Percentiles rank a stretch among this genome's conserved stretches.
Evolutionary conservation across 108 stramenopile genomes (phyloP).

Genomic region (Aurantiochytrium sp.): DNA sequence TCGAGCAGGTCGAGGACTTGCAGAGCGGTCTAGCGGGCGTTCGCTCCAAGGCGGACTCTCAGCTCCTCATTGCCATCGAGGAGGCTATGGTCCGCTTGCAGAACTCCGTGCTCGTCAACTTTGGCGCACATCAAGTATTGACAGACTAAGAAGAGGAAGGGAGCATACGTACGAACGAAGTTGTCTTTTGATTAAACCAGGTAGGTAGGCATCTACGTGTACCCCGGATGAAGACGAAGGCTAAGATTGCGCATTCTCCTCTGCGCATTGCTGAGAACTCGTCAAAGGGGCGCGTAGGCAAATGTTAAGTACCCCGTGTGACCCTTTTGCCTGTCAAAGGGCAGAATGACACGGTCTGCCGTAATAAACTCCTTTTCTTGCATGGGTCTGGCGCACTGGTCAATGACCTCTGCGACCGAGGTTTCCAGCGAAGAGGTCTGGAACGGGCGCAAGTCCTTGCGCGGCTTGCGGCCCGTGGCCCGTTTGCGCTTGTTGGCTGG

Average conservation of each 20-base stretch:
- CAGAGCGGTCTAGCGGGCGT: not conserved
- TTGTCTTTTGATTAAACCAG: no score
- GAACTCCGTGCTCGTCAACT: conserved; percentile 41
- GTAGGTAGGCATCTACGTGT: no score
- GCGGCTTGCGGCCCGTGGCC: not conserved
- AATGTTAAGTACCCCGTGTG: conserved; percentile 25
- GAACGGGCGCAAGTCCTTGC: not conserved
- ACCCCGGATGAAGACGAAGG: no score
- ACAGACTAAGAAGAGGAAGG: no score
- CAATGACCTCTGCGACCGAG: not conserved
- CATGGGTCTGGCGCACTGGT: not conserved
- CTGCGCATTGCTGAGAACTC: no score
- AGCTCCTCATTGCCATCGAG: conserved; percentile 47
- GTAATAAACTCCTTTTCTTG: not conserved
- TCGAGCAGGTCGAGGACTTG: not conserved
- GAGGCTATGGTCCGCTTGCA: conserved; percentile 43
- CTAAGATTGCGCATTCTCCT: no score
- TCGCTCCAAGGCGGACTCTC: conserved; percentile 37
- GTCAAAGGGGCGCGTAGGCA: conserved; percentile 19
- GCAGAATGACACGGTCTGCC: not conserved
- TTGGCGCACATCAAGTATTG: conserved; percentile 37
- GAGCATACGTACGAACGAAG: no score
- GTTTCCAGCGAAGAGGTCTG: not conserved
- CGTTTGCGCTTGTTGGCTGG: not conserved
- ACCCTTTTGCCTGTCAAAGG: not conserved